Evolutionary conservation across 768 basidiomycete species (phyloP), one percentile per base, ranked within the genome.

Genomic region (Rhodotorula diobovata): DNA sequence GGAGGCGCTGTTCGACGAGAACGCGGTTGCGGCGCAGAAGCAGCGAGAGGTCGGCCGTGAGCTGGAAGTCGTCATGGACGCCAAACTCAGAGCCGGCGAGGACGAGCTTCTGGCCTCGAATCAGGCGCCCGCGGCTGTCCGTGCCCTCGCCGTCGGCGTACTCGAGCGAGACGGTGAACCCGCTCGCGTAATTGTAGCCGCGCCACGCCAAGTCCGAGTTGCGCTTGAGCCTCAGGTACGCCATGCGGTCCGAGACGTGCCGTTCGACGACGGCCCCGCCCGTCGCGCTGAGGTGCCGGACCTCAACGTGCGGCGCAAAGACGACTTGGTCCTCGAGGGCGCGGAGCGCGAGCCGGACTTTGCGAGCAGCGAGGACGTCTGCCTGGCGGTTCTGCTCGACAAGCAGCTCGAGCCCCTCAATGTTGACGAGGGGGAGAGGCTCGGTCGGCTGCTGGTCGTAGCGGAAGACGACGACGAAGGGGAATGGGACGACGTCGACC

Each of bases 401-500:
- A 71, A 88, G 89, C 23, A 79, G 77, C 75, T 87, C 84, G 10
- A 90, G 79, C n/a, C 88, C 84, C 0, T 81, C 72, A 0, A 84
- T 69, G 39, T 83, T 82, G n/a, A 77, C 81, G 30, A 89, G 78
- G 10, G 37, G 39, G 2, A 75, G 41, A 5, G 73, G 66, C 2
- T 48, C 4, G 2, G 51, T 12, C 9, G 72, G 72, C 4, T 63
- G 41, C 35, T 74, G 66, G 23, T 70, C 73, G 73, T 88, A 89
- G 15, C 84, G 85, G 30, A 91, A 83, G 61, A 89, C 87, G 64
- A 89, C 80, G 0, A 87, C 86, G 1, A 89, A 88, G 0, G 90
- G 90, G 76, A 91, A 91, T 7, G 89, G 89, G 39, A 90, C 84
- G 85, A 88, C 87, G 87, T 89, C 90, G 16, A 88, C 86, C 71